Evolutionary conservation across 176 grass and related monocot genomes (phyloP), one percentile per base, ranked within the genome.

Genomic region (Neostapfia colusana): DNA sequence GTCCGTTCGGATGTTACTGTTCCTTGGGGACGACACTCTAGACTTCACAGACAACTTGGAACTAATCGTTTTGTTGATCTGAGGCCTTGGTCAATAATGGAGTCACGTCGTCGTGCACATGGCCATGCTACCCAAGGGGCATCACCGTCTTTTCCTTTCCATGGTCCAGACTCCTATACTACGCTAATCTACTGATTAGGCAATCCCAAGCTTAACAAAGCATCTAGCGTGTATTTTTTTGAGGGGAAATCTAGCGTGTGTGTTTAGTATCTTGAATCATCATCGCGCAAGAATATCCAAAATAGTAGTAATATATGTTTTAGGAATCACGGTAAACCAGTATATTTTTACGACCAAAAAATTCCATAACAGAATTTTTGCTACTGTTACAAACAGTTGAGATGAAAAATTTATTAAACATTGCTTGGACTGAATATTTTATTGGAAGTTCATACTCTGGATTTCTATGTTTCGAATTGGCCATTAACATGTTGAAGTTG

Each of bases 81-180:
- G 4, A 71, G 31, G 27, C 9, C 10, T 36, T 21, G 13, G 20
- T 63, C 79, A 53, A 53, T 73, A 63, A 64, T 81, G 16, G 68
- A 63, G 79, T 51, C 12, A 81, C n/a, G n/a, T 63, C 43, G 49
- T 50, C 67, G 43, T 51, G 68, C 79, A 81, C 79, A 73, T 73
- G 79, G 43, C 51, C n/a, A 50, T 15, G 42, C 54, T 31, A 31
- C 31, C 17, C 37, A 45, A 26, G 26, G 40, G 78, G 54, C 66
- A 18, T 26, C 39, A 3, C 31, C 12, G 67, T 63, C 79, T 40
- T 72, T 71, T 72, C n/a, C 8, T 28, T 7, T 3, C 7, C 37
- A 39, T 63, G 67, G 57, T 55, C 76, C 60, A 51, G 4, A 6
- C 57, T 48, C 41, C 26, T 8, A 20, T 26, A 20, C 18, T 2